Evolutionary conservation across 2,329 filamentous ascomycete genomes (phyloP), one percentile per base, ranked within the genome.

Genomic region (Fusarium sp.): DNA sequence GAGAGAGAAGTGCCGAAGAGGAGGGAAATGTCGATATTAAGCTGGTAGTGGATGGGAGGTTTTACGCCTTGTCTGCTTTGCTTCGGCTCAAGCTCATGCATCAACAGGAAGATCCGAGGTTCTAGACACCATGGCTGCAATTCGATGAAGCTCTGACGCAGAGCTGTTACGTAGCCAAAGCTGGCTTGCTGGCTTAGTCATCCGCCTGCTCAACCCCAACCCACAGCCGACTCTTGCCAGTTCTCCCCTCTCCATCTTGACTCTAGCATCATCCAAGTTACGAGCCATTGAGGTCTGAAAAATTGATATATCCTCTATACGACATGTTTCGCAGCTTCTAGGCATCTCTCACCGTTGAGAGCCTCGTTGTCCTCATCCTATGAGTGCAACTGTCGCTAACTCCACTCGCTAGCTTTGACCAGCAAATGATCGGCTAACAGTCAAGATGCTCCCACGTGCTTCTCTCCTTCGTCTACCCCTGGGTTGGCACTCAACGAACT

Each of bases 121-220:
- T 77, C 66, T 77, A 74, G 75, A 76, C 75, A 77, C 62, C 70
- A 74, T 77, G 72, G 75, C 75, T 66, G 65, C 49, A 74, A 64
- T 69, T 58, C 58, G 62, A 73, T 70, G 67, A 72, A 75, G 73
- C 71, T 75, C 55, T 70, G 72, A 73, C 69, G 60, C 73, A 46
- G 55, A 69, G 65, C 65, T 69, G 38, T 65, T 60, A 76, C 59
- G 67, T 70, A 35, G 66, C 64, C 55, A 51, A 69, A 67, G 68
- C 62, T 68, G 66, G 58, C 69, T 59, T 16, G 58, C 69, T 56
- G n/a, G 58, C 70, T 77, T 78, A 78, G 75, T 77, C 75, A 77
- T 72, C 53, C 7, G n/a, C 59, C 29, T 29, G 31, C 33, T 27
- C 29, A 66, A 60, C 64, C 35, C 63, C 67, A 70, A 59, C 49